Evolutionary conservation across 1,284 basidiomycete genomes (phyloP).

Genomic region (Mycosarcoma mackinlayi): DNA sequence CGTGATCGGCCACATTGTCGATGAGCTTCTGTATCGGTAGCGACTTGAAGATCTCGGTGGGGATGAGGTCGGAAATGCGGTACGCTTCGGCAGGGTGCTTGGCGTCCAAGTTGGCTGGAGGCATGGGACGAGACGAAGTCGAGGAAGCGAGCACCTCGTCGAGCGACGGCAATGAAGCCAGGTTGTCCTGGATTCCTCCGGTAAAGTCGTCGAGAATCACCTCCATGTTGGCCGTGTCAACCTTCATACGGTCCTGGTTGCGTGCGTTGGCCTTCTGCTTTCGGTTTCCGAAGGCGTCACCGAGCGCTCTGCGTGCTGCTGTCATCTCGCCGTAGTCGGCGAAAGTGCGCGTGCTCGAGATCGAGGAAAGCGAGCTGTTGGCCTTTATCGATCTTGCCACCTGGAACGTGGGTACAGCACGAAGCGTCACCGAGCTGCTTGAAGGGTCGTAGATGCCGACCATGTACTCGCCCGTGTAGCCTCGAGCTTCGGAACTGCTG

Average conservation of each 20-base stretch:
- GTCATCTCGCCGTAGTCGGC: conserved; percentile 53
- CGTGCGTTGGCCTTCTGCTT: conserved; percentile 64
- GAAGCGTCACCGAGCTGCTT: conserved; percentile 57
- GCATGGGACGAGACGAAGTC: conserved; percentile 58
- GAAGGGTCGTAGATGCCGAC: conserved; percentile 63
- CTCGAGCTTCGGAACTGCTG: conserved; percentile 51
- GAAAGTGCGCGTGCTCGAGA: conserved; percentile 42
- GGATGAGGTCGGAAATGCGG: conserved; percentile 56
- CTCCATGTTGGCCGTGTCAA: conserved; percentile 64
- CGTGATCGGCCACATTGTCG: conserved; percentile 29
- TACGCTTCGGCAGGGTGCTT: conserved; percentile 61
- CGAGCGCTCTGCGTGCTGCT: conserved; percentile 57
- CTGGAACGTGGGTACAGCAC: conserved; percentile 60
- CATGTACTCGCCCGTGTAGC: conserved; percentile 65
- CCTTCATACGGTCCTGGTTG: conserved; percentile 67
- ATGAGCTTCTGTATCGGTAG: conserved; percentile 52
- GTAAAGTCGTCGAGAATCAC: conserved; percentile 60
- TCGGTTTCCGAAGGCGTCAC: conserved; percentile 66
- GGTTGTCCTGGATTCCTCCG: conserved; percentile 54
- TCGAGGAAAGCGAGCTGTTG: conserved; percentile 50
- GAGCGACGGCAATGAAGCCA: conserved; percentile 47
- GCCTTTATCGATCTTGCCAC: conserved; percentile 60
- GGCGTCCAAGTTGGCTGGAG: conserved; percentile 58
- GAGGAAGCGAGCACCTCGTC: conserved; percentile 50
- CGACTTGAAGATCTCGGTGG: conserved; percentile 41